Conservation (phyloP, 2,329 filamentous ascomycete genomes). For the Cladosporium colombiae region DNA sequence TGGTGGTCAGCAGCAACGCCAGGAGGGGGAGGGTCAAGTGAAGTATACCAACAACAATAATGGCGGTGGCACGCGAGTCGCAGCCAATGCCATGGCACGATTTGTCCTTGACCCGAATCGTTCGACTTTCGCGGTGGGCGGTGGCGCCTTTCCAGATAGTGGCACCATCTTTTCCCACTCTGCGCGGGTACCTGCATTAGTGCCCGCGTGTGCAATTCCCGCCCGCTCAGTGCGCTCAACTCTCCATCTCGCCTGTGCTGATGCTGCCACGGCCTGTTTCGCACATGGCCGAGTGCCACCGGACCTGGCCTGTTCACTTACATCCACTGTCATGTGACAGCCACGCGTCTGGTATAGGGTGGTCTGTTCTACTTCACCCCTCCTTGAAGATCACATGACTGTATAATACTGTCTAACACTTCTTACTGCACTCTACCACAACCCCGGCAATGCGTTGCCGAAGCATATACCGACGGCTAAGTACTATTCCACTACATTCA, state of each 20-base stretch:
- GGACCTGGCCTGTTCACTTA: slow-evolving; percentile 1
- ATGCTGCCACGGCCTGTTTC: background rate
- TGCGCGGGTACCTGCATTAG: slow-evolving; percentile 14
- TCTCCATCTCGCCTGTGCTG: background rate
- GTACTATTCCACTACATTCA: slow-evolving; percentile 13
- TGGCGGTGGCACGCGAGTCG: background rate
- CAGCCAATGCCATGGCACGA: slow-evolving; percentile 16
- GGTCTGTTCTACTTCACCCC: background rate
- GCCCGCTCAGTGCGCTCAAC: background rate
- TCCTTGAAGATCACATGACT: background rate
- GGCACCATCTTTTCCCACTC: slow-evolving; percentile 3
- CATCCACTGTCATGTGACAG: slow-evolving; percentile 1
- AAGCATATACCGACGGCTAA: slow-evolving; percentile 20
- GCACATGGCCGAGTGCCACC: background rate
- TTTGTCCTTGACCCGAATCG: slow-evolving; percentile 1
- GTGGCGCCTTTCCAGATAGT: background rate
- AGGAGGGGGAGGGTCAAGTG: slow-evolving; percentile 2
- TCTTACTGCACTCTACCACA: background rate
- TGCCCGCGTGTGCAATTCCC: background rate
- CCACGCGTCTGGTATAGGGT: background rate
- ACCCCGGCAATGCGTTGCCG: slow-evolving; percentile 12
- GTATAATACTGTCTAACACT: background rate
- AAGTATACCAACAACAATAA: background rate
- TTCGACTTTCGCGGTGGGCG: slow-evolving; percentile 11
- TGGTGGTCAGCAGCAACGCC: slow-evolving; percentile 2